phyloP scores from a whole-genome alignment of 1,284 basidiomycete genomes.

The Sanghuangporus weigelae region DNA sequence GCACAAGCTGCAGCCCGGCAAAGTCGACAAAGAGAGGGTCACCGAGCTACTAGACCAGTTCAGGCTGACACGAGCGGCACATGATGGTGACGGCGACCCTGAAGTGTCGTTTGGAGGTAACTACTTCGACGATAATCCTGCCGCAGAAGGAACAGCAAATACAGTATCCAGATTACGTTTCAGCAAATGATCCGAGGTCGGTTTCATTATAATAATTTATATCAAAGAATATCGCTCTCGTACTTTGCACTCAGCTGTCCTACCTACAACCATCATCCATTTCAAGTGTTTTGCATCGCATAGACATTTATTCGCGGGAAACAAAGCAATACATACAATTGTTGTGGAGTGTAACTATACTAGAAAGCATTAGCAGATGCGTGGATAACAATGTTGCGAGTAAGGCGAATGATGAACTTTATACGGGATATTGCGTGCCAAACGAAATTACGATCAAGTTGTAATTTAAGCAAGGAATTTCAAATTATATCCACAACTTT shows the following conservation, averaged over 20 bases:
- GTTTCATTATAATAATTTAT: neutral
- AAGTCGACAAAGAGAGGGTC: slow-evolving; percentile 38
- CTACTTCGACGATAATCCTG: slow-evolving; percentile 60
- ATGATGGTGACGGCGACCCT: slow-evolving; percentile 36
- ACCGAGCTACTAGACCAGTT: slow-evolving; percentile 43
- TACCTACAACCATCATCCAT: neutral
- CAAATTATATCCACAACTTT: neutral
- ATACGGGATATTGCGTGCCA: neutral
- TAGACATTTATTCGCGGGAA: neutral
- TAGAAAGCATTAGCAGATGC: neutral
- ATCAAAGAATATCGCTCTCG: neutral
- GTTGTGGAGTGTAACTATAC: neutral
- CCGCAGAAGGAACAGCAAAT: neutral
- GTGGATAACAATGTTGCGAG: neutral
- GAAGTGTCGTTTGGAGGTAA: slow-evolving; percentile 48
- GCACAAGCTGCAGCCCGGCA: slow-evolving; percentile 29
- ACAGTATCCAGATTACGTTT: neutral
- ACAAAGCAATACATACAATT: neutral
- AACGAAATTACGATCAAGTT: neutral
- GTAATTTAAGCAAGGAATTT: neutral
- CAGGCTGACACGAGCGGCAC: slow-evolving; percentile 38
- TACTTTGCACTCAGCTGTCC: neutral
- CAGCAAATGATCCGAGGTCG: neutral
- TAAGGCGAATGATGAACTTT: neutral
- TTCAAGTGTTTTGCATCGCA: neutral